Evolutionary conservation across 768 basidiomycete genomes (phyloP).

Genomic region (Suillus cothurnatus): DNA sequence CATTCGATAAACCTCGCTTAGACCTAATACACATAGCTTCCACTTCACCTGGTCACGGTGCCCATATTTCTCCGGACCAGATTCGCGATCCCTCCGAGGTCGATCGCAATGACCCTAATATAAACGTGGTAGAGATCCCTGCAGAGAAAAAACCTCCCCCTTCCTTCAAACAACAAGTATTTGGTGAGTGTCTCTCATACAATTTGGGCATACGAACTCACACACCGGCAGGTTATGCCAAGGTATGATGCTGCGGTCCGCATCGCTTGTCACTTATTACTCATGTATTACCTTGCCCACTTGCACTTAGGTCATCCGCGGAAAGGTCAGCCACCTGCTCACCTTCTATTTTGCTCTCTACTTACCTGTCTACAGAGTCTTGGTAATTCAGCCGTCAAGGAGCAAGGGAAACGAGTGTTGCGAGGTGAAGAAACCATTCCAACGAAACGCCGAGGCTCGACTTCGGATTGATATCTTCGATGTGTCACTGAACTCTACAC

Average conservation of each 20-base stretch:
- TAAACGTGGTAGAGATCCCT: conserved; percentile 27
- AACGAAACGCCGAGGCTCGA: conserved; percentile 22
- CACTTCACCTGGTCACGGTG: conserved; percentile 38
- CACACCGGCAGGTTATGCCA: conserved; percentile 30
- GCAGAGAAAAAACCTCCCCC: conserved; percentile 30
- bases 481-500: neutral
- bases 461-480: conserved; percentile 3
- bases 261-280: neutral
- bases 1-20: neutral
- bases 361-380: conserved; percentile 19
- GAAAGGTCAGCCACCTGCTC: conserved; percentile 25
- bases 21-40: conserved; percentile 30
- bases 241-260: conserved; percentile 20
- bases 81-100: conserved; percentile 30
- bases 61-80: conserved; percentile 31
- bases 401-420: conserved; percentile 56
- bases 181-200: conserved; percentile 40
- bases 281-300: conserved; percentile 5
- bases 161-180: conserved; percentile 61
- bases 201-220: neutral
- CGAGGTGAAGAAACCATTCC: conserved; percentile 47
- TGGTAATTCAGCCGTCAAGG: conserved; percentile 45
- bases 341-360: conserved; percentile 8
- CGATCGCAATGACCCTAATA: conserved; percentile 26
- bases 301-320: conserved; percentile 28